A percentile compares a stretch with the other conserved stretches of the same genome.
Evolutionary conservation across 2,329 filamentous ascomycete genomes (phyloP).

Genomic region (Colletotrichum nymphaeae): DNA sequence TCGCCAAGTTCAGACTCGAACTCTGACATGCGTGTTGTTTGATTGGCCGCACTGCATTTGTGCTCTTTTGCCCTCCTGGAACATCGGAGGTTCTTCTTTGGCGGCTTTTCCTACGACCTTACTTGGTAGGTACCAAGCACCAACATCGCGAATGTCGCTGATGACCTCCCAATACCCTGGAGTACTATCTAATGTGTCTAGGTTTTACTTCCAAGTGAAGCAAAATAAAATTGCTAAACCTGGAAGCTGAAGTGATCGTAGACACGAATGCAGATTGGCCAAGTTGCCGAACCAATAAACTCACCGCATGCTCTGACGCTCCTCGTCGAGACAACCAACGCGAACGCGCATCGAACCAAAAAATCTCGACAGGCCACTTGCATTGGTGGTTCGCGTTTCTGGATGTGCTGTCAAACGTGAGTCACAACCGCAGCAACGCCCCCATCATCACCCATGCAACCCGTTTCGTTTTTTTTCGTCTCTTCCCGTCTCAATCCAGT

Average conservation of each 20-base stretch:
- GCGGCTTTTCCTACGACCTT: too few relatives aligned
- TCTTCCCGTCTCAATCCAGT: not conserved
- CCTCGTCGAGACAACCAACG: conserved; percentile 18
- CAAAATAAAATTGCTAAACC: too few relatives aligned
- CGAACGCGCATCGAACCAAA: conserved; percentile 6
- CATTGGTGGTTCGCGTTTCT: conserved; percentile 6
- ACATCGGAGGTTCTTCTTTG: too few relatives aligned
- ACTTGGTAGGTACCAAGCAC: too few relatives aligned
- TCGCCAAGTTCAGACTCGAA: not conserved
- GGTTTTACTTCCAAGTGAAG: too few relatives aligned
- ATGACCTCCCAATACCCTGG: too few relatives aligned
- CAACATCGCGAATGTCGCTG: too few relatives aligned
- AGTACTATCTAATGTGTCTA: too few relatives aligned
- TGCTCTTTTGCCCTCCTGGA: too few relatives aligned
- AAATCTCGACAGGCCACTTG: not conserved
- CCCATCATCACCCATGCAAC: conserved; percentile 3
- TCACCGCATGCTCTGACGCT: not conserved
- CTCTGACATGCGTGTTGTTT: not conserved
- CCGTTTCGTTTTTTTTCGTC: not conserved
- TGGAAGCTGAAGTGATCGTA: not conserved
- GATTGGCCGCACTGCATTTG: not conserved
- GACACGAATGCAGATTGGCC: not conserved
- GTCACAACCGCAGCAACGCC: conserved; percentile 12
- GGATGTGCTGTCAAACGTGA: conserved; percentile 33
- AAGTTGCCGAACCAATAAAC: not conserved